Percentiles rank a stretch among this genome's conserved stretches.
Conservation (phyloP, 2,329 filamentous ascomycete species). For the Penicillium palitans region DNA sequence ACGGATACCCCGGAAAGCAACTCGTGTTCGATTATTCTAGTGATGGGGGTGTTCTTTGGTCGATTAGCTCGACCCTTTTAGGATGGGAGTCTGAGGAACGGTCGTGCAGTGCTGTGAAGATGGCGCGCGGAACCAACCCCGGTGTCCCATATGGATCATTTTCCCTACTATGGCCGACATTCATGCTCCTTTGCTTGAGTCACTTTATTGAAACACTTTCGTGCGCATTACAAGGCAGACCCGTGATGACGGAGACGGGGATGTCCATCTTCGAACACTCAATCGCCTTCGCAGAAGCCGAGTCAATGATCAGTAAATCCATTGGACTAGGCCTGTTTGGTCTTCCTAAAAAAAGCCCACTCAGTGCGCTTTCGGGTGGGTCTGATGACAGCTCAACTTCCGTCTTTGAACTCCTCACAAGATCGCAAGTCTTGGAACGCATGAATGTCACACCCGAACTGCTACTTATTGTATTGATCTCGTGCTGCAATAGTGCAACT, state of each 20-base stretch:
- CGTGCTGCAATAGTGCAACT: conserved; percentile 80
- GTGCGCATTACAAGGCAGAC: conserved; percentile 81
- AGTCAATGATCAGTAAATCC: conserved; percentile 79
- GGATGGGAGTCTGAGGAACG: conserved; percentile 71
- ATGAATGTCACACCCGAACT: conserved; percentile 91
- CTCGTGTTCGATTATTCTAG: conserved; percentile 70
- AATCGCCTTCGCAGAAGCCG: conserved; percentile 91
- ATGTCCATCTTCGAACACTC: conserved; percentile 98
- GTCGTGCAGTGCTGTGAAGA: conserved; percentile 73
- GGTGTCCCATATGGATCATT: conserved; percentile 73
- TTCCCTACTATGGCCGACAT: conserved; percentile 59
- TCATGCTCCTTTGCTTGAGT: conserved; percentile 61
- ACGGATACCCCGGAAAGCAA: conserved; percentile 65
- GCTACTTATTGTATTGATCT: conserved; percentile 81
- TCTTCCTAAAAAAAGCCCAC: conserved; percentile 44
- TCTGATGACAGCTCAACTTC: conserved; percentile 33
- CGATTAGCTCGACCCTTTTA: conserved; percentile 68
- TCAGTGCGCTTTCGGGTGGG: conserved; percentile 47
- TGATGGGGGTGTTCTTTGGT: conserved; percentile 69
- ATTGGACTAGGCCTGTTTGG: conserved; percentile 70
- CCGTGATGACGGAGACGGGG: conserved; percentile 79
- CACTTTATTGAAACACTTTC: conserved; percentile 88
- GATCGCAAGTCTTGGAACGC: conserved; percentile 65
- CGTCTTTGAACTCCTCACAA: conserved; percentile 41
- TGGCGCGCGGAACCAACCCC: conserved; percentile 61